Percentiles rank a stretch among this genome's conserved stretches.
Evolutionary conservation across 352 stramenopile genomes (phyloP).

Genomic region (Pythium vanterpoolii): DNA sequence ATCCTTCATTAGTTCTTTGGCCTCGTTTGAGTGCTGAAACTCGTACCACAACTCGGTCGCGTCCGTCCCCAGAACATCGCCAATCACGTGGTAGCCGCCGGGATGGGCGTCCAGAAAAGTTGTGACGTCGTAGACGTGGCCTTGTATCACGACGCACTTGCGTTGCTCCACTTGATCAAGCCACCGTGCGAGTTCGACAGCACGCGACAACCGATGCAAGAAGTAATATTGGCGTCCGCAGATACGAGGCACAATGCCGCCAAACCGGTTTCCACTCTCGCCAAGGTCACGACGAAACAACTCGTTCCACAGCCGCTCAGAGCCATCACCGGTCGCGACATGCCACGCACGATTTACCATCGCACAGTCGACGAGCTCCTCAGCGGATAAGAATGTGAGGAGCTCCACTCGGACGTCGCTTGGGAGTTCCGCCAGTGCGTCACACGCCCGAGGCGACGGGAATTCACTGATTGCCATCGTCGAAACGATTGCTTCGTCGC

Average conservation of each 20-base stretch:
- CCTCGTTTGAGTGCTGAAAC: slow-evolving; percentile 62
- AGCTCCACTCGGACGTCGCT: slow-evolving; percentile 48
- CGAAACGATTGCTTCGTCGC: not conserved
- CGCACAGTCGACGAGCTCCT: slow-evolving; percentile 41
- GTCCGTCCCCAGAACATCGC: slow-evolving; percentile 65
- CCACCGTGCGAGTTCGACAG: slow-evolving; percentile 58
- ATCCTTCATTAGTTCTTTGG: slow-evolving; percentile 59
- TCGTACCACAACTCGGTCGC: slow-evolving; percentile 66
- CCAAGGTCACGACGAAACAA: slow-evolving; percentile 56
- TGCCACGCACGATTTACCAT: slow-evolving; percentile 46
- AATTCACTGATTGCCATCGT: not conserved
- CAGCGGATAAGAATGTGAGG: slow-evolving; percentile 45
- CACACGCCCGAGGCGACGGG: not conserved
- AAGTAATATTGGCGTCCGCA: slow-evolving; percentile 76
- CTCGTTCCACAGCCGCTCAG: slow-evolving; percentile 43
- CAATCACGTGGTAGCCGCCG: slow-evolving; percentile 66
- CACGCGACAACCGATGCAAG: slow-evolving; percentile 55
- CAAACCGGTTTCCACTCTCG: slow-evolving; percentile 49
- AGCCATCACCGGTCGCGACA: slow-evolving; percentile 25
- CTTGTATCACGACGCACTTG: slow-evolving; percentile 62
- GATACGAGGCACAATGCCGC: slow-evolving; percentile 43
- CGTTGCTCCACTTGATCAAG: slow-evolving; percentile 34
- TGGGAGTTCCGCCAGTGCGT: slow-evolving; percentile 29
- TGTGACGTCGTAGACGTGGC: slow-evolving; percentile 65
- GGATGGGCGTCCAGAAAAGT: slow-evolving; percentile 65